These are phyloP conservation scores for Ophiognomonia clavigignenti-juglandacearum DNA, from an alignment of 2,329 filamentous ascomycete species.

Conservation along the genomic window DNA sequence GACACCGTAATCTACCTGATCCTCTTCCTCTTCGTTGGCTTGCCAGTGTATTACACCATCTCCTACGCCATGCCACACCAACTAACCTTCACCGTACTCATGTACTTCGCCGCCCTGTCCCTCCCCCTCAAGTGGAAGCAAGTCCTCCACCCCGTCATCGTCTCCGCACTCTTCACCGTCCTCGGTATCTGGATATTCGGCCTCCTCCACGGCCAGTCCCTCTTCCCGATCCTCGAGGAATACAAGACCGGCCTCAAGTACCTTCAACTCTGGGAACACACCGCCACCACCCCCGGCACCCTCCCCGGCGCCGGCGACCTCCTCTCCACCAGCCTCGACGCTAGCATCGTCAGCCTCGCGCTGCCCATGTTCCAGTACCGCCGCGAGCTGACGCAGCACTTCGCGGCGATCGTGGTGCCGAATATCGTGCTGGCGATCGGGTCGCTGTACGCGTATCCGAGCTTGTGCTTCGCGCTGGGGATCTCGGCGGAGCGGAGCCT, in stretches of 20 bases:
- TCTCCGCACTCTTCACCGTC: conserved; percentile 49
- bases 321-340: conserved; percentile 50
- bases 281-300: conserved; percentile 18
- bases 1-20: conserved; percentile 39
- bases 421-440: conserved; percentile 45
- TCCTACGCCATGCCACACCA: conserved; percentile 49
- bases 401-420: conserved; percentile 49
- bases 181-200: conserved; percentile 50
- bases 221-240: conserved; percentile 35
- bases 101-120: conserved; percentile 45
- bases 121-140: conserved; percentile 44
- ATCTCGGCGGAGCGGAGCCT: conserved; percentile 47
- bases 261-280: conserved; percentile 42
- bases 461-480: conserved; percentile 47
- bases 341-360: conserved; percentile 53
- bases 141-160: conserved; percentile 54
- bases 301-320: conserved; percentile 53
- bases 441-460: conserved; percentile 54
- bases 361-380: conserved; percentile 59
- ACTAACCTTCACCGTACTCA: conserved; percentile 42
- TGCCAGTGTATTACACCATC: conserved; percentile 49
- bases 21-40: conserved; percentile 45
- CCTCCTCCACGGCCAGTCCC: conserved; percentile 30
- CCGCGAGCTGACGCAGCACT: conserved; percentile 48
- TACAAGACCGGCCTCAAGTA: conserved; percentile 53